These are phyloP conservation scores for Clonostachys chloroleuca DNA, from an alignment of 2,329 filamentous ascomycete species.

Conservation along the genomic window DNA sequence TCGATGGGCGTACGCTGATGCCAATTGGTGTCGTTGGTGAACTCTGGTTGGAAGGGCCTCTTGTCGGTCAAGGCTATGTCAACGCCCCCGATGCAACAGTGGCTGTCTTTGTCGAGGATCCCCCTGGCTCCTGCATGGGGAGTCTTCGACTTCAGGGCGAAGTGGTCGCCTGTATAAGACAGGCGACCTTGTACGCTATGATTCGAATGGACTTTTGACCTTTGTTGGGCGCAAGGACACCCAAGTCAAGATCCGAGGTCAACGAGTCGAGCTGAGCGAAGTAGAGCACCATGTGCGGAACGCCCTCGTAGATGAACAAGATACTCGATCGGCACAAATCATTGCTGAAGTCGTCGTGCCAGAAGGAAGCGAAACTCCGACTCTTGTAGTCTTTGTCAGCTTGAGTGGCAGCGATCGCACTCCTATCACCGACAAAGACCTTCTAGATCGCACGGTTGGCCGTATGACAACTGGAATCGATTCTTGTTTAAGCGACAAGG, in stretches of 20 bases:
- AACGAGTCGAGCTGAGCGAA: slow-evolving; percentile 74
- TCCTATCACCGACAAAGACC: background rate
- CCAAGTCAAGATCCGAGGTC: slow-evolving; percentile 77
- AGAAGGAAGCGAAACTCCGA: background rate
- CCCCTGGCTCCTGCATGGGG: slow-evolving; percentile 23
- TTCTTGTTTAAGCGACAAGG: background rate
- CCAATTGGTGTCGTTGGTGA: slow-evolving; percentile 67
- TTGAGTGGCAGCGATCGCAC: background rate
- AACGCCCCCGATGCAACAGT: slow-evolving; percentile 44
- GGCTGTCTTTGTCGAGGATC: slow-evolving; percentile 52
- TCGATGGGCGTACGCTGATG: slow-evolving; percentile 11
- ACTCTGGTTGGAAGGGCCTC: slow-evolving; percentile 80
- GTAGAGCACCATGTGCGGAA: slow-evolving; percentile 48
- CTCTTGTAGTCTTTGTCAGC: background rate
- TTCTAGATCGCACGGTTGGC: background rate
- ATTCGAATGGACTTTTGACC: slow-evolving; percentile 69
- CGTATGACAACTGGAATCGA: background rate
- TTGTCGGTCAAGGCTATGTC: slow-evolving; percentile 64
- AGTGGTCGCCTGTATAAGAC: slow-evolving; percentile 74
- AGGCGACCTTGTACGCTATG: slow-evolving; percentile 76
- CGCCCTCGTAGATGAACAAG: background rate
- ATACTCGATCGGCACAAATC: background rate
- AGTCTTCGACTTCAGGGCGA: slow-evolving; percentile 9
- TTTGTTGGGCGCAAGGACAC: slow-evolving; percentile 72
- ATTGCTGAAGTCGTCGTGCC: background rate